phyloP scores from a whole-genome alignment of 2,329 filamentous ascomycete genomes.

The Botrytis pseudocinerea region DNA sequence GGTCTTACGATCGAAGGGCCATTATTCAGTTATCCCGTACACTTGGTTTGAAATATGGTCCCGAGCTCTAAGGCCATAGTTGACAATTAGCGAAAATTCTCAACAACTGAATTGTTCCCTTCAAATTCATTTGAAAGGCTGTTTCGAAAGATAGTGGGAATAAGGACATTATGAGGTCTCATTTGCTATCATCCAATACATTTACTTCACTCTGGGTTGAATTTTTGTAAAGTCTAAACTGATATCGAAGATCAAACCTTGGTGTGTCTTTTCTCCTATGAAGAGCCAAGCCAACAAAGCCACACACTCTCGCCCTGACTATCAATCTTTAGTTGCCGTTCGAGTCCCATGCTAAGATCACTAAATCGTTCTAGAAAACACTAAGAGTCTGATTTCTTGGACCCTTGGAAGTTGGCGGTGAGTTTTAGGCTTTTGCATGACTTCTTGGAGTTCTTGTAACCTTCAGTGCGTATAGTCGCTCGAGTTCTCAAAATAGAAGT shows the following conservation, averaged over 20 bases:
- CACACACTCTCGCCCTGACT: neutral
- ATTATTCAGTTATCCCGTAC: neutral
- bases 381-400: neutral
- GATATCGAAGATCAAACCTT: neutral
- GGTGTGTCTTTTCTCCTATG: neutral
- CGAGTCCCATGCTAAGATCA: neutral
- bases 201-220: neutral
- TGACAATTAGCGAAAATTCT: neutral
- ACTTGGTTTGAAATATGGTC: neutral
- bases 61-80: neutral
- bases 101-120: neutral
- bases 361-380: conserved; percentile 3
- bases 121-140: neutral
- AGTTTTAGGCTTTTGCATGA: neutral
- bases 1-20: neutral
- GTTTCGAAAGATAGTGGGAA: neutral
- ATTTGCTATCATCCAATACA: neutral
- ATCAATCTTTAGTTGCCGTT: neutral
- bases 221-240: neutral
- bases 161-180: neutral
- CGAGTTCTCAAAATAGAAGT: neutral
- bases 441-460: neutral
- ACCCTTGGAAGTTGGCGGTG: neutral
- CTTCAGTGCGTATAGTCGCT: neutral
- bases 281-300: neutral